Evolutionary conservation across 257 asterid genomes (phyloP), one percentile per base, ranked within the genome.

Genomic region (Solanum medicagineum): DNA sequence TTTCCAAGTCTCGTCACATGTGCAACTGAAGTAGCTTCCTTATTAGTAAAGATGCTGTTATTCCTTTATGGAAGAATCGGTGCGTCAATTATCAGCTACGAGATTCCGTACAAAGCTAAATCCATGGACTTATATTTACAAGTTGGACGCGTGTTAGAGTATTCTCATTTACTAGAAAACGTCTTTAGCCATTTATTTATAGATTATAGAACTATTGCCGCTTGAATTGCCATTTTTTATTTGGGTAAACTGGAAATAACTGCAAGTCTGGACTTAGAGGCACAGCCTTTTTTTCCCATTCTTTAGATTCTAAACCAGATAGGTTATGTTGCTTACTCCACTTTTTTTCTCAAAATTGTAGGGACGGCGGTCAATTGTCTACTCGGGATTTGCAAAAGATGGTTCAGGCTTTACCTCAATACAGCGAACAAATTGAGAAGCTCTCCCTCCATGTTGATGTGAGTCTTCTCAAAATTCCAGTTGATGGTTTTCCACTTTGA

Each of bases 381-480:
- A 97, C 98, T 71, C 94, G 97, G 84, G 99, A 97, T 86, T 91
- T 97, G 94, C 99, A 97, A 91, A 95, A 93, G 95, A 93, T 95
- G 98, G 99, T 97, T 88, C 99, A 97, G 88, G 99, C 99, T 83
- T 90, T 97, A 95, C 99, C 99, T 87, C 98, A 97, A 82, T 97
- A 97, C 85, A 95, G 99, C 86, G 99, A 97, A 91, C 99, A 97
- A 89, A 97, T 95, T 68, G 99, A 97, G 89, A 97, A 95, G 91
- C 99, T 97, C 86, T 97, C 99, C 65, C 99, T 97, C 81, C 99
- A 97, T 94, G 98, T 97, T 80, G 99, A 97, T 91, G 99, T 97
- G 91, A 94, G 99, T 97, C 80, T 88, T 89, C 32, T 84, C 74
- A 73, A 85, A 86, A 45, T 74, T 85, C 84, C 84, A 24, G 42